Evolutionary conservation across 176 grass and related monocot genomes (phyloP), one percentile per base, ranked within the genome.

Genomic region (Oropetium thomaeum): DNA sequence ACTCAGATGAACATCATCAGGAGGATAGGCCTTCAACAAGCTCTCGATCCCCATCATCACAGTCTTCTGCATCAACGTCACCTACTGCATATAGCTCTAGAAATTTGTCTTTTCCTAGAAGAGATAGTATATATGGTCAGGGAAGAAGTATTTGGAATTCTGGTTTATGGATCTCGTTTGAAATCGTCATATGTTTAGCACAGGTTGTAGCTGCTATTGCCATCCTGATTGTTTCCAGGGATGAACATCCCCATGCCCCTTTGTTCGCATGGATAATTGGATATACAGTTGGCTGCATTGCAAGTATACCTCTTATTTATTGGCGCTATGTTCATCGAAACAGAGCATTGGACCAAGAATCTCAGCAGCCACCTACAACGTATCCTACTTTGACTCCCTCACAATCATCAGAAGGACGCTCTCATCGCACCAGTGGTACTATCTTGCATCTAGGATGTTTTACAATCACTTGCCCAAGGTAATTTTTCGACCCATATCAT

Each of bases 231-330:
- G 55, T 94, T 17, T 98, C 95, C 70, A 92, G 79, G 74, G 26
- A 98, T 51, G 95, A 98, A 67, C 86, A 81, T 43, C 88, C 91
- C 1, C 81, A 80, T 83, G 79, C 90, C 58, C 95, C 90, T 53
- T 89, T 98, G 69, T 91, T 92, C 51, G 78, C 75, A 83, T 98
- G 95, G 95, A 87, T 98, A 63, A 76, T 94, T 70, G 95, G 95
- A 39, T 98, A 98, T 75, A 98, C 89, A 52, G 17, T 85, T 71
- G 95, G 91, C 30, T 94, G 91, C 78, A 65, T 81, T 79, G 77
- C 86, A 73, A 98, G 91, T 62, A 70, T 98, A 66, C 91, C 95
- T 65, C 90, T 92, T 89, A 80, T 98, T 66, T 98, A 65, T 89
- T 98, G 95, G 95, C 86, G 95, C 45, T 94, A 87, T 82, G 80